These are phyloP conservation scores for Rhinocladiella similis DNA, from an alignment of 2,329 filamentous ascomycete species.

Conservation along the genomic window DNA sequence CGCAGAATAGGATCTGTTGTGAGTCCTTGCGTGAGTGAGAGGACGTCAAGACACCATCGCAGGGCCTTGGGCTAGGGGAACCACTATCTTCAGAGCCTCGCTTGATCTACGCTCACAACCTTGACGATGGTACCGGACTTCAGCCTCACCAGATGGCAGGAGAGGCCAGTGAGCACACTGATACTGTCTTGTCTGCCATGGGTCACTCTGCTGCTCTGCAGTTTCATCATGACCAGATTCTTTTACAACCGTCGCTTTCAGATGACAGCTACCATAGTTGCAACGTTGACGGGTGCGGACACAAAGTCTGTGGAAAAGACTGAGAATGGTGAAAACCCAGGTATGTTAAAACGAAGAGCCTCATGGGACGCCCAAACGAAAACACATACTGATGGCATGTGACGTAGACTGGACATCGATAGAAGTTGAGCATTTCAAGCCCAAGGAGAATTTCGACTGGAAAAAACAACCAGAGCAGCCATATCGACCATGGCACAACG, in stretches of 20 bases:
- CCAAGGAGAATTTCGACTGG: constrained; percentile 7
- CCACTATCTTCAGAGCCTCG: not conserved
- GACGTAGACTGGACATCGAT: not conserved
- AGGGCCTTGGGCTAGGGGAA: not conserved
- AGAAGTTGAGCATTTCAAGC: not conserved
- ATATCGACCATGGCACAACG: constrained; percentile 7
- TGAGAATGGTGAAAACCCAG: not conserved
- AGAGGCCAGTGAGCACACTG: not conserved
- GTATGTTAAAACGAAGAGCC: not conserved
- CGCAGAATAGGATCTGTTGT: too few relatives aligned
- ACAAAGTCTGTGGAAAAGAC: not conserved
- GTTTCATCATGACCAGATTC: not conserved
- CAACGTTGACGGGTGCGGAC: not conserved
- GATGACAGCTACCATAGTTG: not conserved
- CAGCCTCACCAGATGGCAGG: not conserved
- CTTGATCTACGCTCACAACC: not conserved
- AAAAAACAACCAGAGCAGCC: not conserved
- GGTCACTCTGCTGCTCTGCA: not conserved
- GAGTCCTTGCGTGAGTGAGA: too few relatives aligned
- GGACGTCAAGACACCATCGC: too few relatives aligned
- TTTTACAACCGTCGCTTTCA: not conserved
- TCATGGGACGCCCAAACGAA: not conserved
- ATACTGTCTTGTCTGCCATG: not conserved
- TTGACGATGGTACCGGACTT: not conserved
- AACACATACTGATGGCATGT: not conserved